Base-by-base conservation (phyloP, 2,329 filamentous ascomycete species). In the Dactylellina parvicollis region DNA sequence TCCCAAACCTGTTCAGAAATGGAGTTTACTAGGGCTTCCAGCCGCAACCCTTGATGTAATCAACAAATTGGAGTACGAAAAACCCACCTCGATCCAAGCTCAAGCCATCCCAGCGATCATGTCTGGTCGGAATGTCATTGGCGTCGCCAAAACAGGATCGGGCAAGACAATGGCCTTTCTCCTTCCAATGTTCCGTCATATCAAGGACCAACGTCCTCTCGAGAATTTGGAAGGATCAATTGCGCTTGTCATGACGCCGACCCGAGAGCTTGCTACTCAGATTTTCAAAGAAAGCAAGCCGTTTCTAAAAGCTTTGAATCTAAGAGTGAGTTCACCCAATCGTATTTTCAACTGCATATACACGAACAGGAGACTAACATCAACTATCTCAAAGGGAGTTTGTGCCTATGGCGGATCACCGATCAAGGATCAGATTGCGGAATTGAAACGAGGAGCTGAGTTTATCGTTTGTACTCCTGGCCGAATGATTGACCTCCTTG, bases 121-220 rank as follows among this genome's bases (percentile, higher is more conserved):
- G 91, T 96, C 93, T 26, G 95, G 95, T 8, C 88, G 92, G 76
- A 95, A 99, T 83, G 91, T 97, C 36, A 92, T 99, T 75, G 95
- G 93, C 76, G 92, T 99, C 59, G 95, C 95, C 16, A 98, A 98
- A 83, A 99, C 95, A 24, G 95, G 95, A 3, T 98, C 95, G 24
- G 95, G 95, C 80, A 99, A 99, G 83, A 99, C 95, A 0, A 88
- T 98, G 78, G 95, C 95, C 4, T 99, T 98, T 80, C 83, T 96
- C 28, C 86, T 99, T 46, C 95, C 95, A 36, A 97, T 98, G 92
- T 97, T 99, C 80, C 88, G 95, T 64, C 95, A 99, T 80, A 96
- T 98, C 82, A 95, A 94, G 81, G 95, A 98, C 79, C 95, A 99
- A 26, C 62, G 77, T n/a, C 75, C 75, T 9, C 57, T 78, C 16